phyloP scores from a whole-genome alignment of 1,284 basidiomycete species.

The Melampsora allii-populina region DNA sequence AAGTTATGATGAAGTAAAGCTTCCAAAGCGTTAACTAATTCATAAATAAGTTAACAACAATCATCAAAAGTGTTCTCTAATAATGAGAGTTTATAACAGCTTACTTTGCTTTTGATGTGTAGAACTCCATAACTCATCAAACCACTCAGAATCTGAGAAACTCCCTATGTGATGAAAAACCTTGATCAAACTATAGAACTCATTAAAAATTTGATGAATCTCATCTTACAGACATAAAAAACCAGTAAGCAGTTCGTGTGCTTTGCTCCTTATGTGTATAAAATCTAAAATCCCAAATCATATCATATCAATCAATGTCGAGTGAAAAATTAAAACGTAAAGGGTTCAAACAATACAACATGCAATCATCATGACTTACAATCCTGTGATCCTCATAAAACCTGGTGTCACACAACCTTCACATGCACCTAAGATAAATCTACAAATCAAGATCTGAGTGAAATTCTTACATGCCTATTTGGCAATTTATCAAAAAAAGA shows the following conservation, averaged over 20 bases:
- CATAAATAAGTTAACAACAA: background rate
- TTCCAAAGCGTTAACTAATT: constrained; percentile 7
- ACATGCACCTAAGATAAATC: constrained; percentile 1
- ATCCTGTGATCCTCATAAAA: constrained; percentile 1
- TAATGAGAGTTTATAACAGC: background rate
- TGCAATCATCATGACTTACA: background rate
- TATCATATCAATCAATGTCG: background rate
- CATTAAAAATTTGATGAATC: background rate
- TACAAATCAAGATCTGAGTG: constrained; percentile 3
- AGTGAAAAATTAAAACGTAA: background rate
- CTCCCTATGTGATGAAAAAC: background rate
- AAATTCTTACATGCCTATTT: constrained; percentile 3
- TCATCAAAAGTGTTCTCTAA: no score
- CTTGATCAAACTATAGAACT: no score
- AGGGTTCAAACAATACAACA: background rate
- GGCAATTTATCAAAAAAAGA: background rate
- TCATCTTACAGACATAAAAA: constrained; percentile 7
- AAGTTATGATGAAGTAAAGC: background rate
- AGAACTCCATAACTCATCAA: background rate
- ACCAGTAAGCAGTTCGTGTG: background rate
- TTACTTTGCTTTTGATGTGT: background rate
- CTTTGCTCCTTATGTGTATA: constrained; percentile 9
- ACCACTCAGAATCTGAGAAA: background rate
- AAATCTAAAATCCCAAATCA: background rate
- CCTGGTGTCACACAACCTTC: constrained; percentile 6